A percentile compares a stretch with the other conserved stretches of the same genome.
phyloP scores from a whole-genome alignment of 1,284 basidiomycete species.

The Sphaerobolus stellatus region DNA sequence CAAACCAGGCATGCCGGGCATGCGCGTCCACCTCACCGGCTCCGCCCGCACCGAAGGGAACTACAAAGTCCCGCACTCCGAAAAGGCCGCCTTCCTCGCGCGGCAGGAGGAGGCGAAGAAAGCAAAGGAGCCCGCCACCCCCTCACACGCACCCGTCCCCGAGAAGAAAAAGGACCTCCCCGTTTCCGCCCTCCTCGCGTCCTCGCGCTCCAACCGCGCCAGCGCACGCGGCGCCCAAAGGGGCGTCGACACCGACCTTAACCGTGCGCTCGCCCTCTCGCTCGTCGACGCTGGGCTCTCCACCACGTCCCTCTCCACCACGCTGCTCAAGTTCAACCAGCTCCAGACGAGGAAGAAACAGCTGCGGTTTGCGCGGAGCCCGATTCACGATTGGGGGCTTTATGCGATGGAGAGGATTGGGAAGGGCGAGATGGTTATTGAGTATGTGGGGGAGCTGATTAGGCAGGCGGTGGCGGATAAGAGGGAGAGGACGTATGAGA shows the following conservation, averaged over 20 bases:
- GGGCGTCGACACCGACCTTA: slow-evolving; percentile 96
- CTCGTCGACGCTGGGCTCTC: slow-evolving; percentile 5
- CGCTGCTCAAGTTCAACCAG: slow-evolving; percentile 94
- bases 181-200: slow-evolving; percentile 59
- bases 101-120: slow-evolving; percentile 68
- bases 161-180: slow-evolving; percentile 28
- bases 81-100: slow-evolving; percentile 87
- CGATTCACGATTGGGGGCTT: slow-evolving; percentile 98
- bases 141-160: slow-evolving; percentile 10
- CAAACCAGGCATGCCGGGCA: slow-evolving; percentile 37
- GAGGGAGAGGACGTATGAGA: slow-evolving; percentile 94
- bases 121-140: slow-evolving; percentile 34
- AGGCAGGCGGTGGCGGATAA: slow-evolving; percentile 96
- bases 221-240: slow-evolving; percentile 91
- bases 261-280: slow-evolving; percentile 42
- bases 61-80: slow-evolving; percentile 89
- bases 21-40: slow-evolving; percentile 74
- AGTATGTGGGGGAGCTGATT: slow-evolving; percentile 98
- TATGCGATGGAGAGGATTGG: slow-evolving; percentile 95
- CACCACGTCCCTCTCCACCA: slow-evolving; percentile 10
- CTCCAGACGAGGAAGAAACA: slow-evolving; percentile 98
- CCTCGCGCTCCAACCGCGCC: slow-evolving; percentile 89
- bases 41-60: slow-evolving; percentile 91
- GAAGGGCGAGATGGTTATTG: slow-evolving; percentile 97
- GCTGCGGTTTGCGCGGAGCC: slow-evolving; percentile 90